Conservation (phyloP, 164 flowering plant genomes). For the Hamamelis virginiana region DNA sequence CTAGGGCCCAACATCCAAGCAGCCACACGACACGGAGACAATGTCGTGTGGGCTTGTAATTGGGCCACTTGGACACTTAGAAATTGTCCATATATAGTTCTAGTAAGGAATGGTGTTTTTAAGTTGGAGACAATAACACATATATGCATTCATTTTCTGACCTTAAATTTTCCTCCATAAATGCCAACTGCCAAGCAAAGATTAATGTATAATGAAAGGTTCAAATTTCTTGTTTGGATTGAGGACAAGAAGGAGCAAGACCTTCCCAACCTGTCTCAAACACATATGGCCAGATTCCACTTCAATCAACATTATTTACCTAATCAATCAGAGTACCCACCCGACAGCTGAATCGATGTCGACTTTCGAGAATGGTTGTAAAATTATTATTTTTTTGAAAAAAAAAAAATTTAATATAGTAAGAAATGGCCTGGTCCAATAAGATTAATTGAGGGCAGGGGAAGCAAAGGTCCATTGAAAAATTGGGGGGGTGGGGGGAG, state of each 20-base stretch:
- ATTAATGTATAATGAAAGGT: too few species aligned
- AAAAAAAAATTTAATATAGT: background rate
- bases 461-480: conserved; percentile 1
- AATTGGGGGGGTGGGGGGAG: background rate
- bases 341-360: conserved; percentile 42
- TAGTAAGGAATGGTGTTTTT: too few species aligned
- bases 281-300: conserved; percentile 33
- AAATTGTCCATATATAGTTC: background rate
- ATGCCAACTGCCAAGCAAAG: background rate
- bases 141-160: background rate
- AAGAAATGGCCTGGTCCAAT: background rate
- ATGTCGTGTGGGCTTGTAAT: background rate
- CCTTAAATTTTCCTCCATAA: background rate
- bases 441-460: background rate
- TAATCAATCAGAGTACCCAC: conserved; percentile 11
- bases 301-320: conserved; percentile 32
- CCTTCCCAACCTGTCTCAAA: conserved; percentile 33
- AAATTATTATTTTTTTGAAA: background rate
- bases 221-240: background rate
- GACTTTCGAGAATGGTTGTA: conserved; percentile 27
- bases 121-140: background rate
- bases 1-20: background rate
- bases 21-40: background rate
- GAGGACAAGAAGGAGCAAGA: conserved; percentile 3
- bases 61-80: background rate